These are phyloP conservation scores for Decorospora gaudefroyi DNA, from an alignment of 2,329 filamentous ascomycete species.

Conservation along the genomic window DNA sequence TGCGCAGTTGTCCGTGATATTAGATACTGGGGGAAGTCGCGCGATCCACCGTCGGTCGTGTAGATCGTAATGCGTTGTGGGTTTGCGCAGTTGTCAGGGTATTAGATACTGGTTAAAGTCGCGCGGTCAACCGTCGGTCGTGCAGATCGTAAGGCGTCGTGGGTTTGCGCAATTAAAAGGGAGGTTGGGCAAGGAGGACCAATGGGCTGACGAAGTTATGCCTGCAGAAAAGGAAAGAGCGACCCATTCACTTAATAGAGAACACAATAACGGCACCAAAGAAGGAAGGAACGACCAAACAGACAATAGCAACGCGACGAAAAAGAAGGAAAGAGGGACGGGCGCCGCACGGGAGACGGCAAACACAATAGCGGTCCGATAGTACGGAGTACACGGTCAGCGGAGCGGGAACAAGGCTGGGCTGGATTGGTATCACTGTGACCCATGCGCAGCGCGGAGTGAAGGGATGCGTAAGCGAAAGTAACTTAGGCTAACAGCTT, in stretches of 20 bases:
- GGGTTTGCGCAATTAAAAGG: conserved; percentile 10
- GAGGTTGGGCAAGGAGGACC: too few species aligned
- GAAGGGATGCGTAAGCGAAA: conserved; percentile 14
- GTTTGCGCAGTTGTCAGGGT: not conserved
- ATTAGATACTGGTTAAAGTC: not conserved
- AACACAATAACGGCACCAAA: conserved; percentile 13
- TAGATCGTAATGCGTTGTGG: not conserved
- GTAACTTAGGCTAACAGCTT: too few species aligned
- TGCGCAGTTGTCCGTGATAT: conserved; percentile 12
- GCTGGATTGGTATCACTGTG: conserved; percentile 7
- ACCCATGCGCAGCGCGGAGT: conserved; percentile 13
- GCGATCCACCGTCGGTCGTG: conserved; percentile 1
- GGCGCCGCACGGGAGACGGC: conserved; percentile 30
- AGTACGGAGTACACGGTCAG: conserved; percentile 23
- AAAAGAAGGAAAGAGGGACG: conserved; percentile 34
- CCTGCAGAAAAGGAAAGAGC: conserved; percentile 13
- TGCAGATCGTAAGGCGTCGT: conserved; percentile 5
- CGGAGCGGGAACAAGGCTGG: conserved; percentile 26
- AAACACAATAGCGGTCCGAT: conserved; percentile 20
- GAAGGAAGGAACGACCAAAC: conserved; percentile 31
- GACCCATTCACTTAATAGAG: conserved; percentile 26
- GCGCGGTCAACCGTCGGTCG: conserved; percentile 2
- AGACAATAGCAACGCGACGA: conserved; percentile 17
- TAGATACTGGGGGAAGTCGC: not conserved
- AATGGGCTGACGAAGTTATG: conserved; percentile 34